Base-by-base conservation (phyloP, 208 protist genomes). In the Trypanosoma melophagium region DNA sequence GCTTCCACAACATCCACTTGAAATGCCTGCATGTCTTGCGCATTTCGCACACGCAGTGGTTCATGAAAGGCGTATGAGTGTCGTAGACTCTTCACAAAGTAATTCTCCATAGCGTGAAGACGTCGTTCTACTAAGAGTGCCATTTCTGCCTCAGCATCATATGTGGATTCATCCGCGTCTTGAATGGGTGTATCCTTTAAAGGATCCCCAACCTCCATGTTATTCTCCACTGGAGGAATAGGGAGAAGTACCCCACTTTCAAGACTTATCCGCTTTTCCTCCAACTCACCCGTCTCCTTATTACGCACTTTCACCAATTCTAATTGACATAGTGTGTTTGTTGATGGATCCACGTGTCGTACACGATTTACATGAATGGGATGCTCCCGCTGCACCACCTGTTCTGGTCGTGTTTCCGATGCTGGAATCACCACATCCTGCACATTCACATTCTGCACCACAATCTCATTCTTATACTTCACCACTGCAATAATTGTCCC, bases 401-500 rank as follows among this genome's bases (percentile, higher is more conserved):
- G 90, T 76, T 93, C 87, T 22, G 90, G 90, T 12, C 90, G 77
- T 31, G 83, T 84, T 63, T 96, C 87, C 2, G 76, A 82, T 8
- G 90, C 90, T 19, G 90, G 90, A 69, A 96, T 93, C n/a, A 83
- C 71, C 13, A 94, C 86, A 73, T 96, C 87, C 61, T 84, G 84
- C 54, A 96, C 90, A 50, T 96, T 96, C 54, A 96, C 75, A 66
- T 93, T 90, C 80, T 96, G 87, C 63, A 96, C 87, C 2, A 96
- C 41, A 41, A 96, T 81, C 69, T 96, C 90, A 59, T 96, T 96
- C 71, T 96, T 96, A 76, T 93, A 96, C 64, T 84, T 84, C 42
- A 96, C 72, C 14, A 96, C 87, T 45, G 87, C 85, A 53, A 93
- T 85, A 64, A 96, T 96, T 31, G 83, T 61, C 19, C 90, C 90